phyloP scores from a whole-genome alignment of 2,329 filamentous ascomycete genomes.

The Sphaerulina musiva region DNA sequence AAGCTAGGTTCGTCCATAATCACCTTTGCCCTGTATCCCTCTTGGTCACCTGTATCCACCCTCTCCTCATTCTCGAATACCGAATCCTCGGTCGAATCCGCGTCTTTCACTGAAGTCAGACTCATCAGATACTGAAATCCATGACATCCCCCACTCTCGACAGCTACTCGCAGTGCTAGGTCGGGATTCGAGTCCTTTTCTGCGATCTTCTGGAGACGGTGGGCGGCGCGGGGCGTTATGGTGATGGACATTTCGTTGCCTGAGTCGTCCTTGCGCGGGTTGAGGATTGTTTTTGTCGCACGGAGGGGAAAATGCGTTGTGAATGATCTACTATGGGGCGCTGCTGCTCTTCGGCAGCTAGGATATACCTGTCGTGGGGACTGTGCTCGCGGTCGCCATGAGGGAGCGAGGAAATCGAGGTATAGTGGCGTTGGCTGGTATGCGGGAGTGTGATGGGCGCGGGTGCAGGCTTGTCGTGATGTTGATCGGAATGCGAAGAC shows the following conservation, averaged over 20 bases:
- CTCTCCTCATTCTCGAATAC: slow-evolving; percentile 64
- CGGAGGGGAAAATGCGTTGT: background rate
- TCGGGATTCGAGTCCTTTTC: slow-evolving; percentile 58
- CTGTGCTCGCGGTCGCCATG: slow-evolving; percentile 20
- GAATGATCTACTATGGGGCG: background rate
- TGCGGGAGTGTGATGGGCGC: slow-evolving; percentile 11
- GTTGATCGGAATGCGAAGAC: background rate
- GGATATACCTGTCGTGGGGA: no score
- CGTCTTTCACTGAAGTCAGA: slow-evolving; percentile 55
- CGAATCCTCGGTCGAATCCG: slow-evolving; percentile 72
- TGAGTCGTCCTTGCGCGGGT: slow-evolving; percentile 73
- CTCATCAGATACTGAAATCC: slow-evolving; percentile 97
- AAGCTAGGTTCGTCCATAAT: slow-evolving; percentile 83
- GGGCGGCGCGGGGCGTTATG: slow-evolving; percentile 74
- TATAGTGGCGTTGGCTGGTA: slow-evolving; percentile 26
- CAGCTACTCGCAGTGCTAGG: slow-evolving; percentile 81
- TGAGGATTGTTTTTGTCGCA: slow-evolving; percentile 45
- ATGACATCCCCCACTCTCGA: slow-evolving; percentile 91
- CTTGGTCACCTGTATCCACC: slow-evolving; percentile 10
- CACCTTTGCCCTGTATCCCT: slow-evolving; percentile 62
- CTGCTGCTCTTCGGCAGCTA: background rate
- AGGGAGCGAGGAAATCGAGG: slow-evolving; percentile 33
- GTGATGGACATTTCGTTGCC: slow-evolving; percentile 77
- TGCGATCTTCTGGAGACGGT: slow-evolving; percentile 62
- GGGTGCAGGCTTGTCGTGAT: background rate